These are phyloP conservation scores for Blastobotrys elegans DNA, from an alignment of 1,139 yeast species.

Conservation along the genomic window DNA sequence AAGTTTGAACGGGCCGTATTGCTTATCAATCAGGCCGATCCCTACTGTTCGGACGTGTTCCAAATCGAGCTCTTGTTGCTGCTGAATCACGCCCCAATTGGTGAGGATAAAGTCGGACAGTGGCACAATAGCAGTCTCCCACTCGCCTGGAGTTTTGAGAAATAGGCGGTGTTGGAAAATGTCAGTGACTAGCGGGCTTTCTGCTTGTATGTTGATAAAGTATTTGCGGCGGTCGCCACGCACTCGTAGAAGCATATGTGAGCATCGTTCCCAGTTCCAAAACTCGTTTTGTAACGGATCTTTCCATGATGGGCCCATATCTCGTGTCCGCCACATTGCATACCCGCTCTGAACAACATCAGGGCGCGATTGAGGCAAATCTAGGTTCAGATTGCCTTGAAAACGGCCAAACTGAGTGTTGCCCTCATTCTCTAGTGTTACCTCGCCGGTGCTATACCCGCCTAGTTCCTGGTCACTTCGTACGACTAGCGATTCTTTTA, in stretches of 20 bases:
- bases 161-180: conserved; percentile 78
- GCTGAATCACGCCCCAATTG: conserved; percentile 77
- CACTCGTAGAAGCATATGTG: conserved; percentile 62
- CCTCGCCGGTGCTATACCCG: conserved; percentile 65
- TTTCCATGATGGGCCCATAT: conserved; percentile 32
- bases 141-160: conserved; percentile 65
- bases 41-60: conserved; percentile 70
- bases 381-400: conserved; percentile 67
- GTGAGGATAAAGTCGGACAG: conserved; percentile 76
- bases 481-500: conserved; percentile 45
- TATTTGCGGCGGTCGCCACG: conserved; percentile 73
- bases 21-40: conserved; percentile 71
- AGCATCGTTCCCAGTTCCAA: conserved; percentile 62
- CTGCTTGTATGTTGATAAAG: conserved; percentile 75
- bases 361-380: conserved; percentile 66
- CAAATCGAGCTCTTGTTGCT: conserved; percentile 58
- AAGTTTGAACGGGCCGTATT: conserved; percentile 69
- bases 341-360: conserved; percentile 71
- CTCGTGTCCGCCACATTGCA: conserved; percentile 80
- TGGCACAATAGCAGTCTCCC: conserved; percentile 82
- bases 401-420: conserved; percentile 46
- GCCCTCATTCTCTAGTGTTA: conserved; percentile 26
- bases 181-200: conserved; percentile 72
- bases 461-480: conserved; percentile 73
- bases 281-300: conserved; percentile 30